Conservation (phyloP, 768 basidiomycete species). For the Suillus bovinus region DNA sequence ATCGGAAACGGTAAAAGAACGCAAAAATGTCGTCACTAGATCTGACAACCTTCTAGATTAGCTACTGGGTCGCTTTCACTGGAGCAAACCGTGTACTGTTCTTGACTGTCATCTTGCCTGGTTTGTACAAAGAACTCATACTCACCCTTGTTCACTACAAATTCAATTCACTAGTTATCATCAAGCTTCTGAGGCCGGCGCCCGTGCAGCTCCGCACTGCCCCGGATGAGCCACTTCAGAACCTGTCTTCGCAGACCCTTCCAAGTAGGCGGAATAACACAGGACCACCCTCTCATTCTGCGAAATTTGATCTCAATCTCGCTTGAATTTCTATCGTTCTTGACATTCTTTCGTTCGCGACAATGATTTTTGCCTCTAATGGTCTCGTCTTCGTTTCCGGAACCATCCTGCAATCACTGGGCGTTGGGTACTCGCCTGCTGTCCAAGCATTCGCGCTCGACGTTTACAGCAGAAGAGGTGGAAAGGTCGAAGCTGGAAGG, state of each 20-base stretch:
- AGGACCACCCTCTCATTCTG: constrained; percentile 33
- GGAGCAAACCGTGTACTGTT: constrained; percentile 55
- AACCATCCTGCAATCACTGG: constrained; percentile 54
- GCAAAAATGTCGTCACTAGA: neutral
- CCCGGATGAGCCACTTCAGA: constrained; percentile 21
- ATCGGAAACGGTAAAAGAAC: constrained; percentile 53
- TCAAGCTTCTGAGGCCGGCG: constrained; percentile 53
- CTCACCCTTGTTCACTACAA: neutral
- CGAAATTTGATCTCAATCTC: constrained; percentile 68
- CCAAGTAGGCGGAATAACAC: constrained; percentile 6
- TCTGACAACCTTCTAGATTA: constrained; percentile 44
- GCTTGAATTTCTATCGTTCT: constrained; percentile 61
- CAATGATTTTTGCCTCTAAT: constrained; percentile 49
- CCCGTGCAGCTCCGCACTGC: constrained; percentile 19
- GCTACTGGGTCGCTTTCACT: constrained; percentile 66
- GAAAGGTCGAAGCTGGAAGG: constrained; percentile 60
- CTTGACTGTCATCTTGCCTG: constrained; percentile 57
- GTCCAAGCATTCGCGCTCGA: constrained; percentile 72
- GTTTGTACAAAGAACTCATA: constrained; percentile 39
- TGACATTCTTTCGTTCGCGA: constrained; percentile 51
- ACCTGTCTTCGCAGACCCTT: constrained; percentile 8
- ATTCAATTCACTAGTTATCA: constrained; percentile 42
- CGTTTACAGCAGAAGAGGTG: constrained; percentile 54
- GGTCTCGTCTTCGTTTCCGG: constrained; percentile 52
- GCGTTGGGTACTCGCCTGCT: constrained; percentile 64